Base-by-base conservation (phyloP, 768 basidiomycete species). In the Lentinus tigrinus region DNA sequence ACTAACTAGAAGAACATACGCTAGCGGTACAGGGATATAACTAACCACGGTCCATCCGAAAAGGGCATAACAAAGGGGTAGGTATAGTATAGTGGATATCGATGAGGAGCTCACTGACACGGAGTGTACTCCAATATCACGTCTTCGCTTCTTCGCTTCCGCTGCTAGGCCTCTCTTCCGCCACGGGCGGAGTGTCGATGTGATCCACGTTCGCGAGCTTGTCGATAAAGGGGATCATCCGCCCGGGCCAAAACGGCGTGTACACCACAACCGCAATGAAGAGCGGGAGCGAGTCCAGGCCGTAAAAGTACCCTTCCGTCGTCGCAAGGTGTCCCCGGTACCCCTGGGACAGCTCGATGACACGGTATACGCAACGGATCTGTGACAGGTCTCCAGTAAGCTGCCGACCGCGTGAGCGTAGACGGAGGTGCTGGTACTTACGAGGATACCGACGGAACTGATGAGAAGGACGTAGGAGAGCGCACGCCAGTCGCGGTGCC, bases 351-450 rank as follows among this genome's bases (percentile, higher is more conserved):
- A 84, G 76, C 63, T 91, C 88, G 17, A 69, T 65, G 42, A 70
- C 65, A 59, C 82, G 79, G 73, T 84, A 91, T 2, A 77, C 69
- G 38, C 85, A 89, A 54, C 89, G 88, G 61, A 88, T 77, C 85
- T 86, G 48, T 0, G 28, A 39, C 21, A 3, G 13, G n/a, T n/a
- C n/a, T n/a, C n/a, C n/a, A n/a, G 3, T 54, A 56, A 44, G 13
- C 27, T 58, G 21, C 48, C 27, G 34, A 39, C 38, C 38, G 2
- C 4, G 13, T 40, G 36, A 50, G 31, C 14, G 27, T 10, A 13
- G 3, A 38, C 16, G 37, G 16, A 26, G 46, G 43, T 9, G 27
- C 13, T 1, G 37, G 42, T 24, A 74, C 82, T 47, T 56, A 89
- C 87, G 56, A 88, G 67, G 58, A 90, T 84, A 10, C 87, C 84